Conservation (phyloP, 805 yeast species). For the Barnettozyma pratensis region DNA sequence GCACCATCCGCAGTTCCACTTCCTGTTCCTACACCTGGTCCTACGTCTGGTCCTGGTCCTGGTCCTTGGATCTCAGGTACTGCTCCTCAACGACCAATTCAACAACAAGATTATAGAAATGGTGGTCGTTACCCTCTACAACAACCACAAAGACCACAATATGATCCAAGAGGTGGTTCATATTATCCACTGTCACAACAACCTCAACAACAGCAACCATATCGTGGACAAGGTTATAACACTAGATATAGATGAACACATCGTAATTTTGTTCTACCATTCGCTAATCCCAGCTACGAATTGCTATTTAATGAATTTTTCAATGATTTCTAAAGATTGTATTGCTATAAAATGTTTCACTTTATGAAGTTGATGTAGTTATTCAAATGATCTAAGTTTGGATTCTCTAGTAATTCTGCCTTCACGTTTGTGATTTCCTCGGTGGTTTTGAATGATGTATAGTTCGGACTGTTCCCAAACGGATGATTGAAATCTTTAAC, state of each 20-base stretch:
- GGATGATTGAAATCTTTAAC: constrained; percentile 23
- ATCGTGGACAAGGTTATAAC: not conserved
- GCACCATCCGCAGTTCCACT: not conserved
- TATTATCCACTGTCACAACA: not conserved
- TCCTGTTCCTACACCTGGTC: not conserved
- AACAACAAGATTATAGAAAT: not conserved
- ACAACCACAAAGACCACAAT: not conserved
- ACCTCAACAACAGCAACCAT: not conserved
- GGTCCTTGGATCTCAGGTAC: not conserved
- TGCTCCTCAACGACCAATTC: not conserved
- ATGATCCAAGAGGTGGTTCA: not conserved
- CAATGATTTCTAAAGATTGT: not conserved
- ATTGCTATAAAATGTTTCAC: not conserved
- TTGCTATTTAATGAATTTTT: not conserved
- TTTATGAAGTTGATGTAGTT: not conserved
- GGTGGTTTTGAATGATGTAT: not conserved
- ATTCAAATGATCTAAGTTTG: not conserved
- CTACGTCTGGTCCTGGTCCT: not conserved
- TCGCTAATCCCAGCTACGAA: too few species aligned
- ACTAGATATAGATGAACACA: not conserved
- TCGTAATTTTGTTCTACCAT: too few species aligned
- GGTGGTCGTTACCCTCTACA: not conserved
- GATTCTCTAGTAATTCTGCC: not conserved
- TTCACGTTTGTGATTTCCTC: not conserved
- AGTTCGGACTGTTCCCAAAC: constrained; percentile 19